Percentiles rank a stretch among this genome's conserved stretches.
phyloP scores from a whole-genome alignment of 2,329 filamentous ascomycete species.

The Amylocarpus encephaloides region DNA sequence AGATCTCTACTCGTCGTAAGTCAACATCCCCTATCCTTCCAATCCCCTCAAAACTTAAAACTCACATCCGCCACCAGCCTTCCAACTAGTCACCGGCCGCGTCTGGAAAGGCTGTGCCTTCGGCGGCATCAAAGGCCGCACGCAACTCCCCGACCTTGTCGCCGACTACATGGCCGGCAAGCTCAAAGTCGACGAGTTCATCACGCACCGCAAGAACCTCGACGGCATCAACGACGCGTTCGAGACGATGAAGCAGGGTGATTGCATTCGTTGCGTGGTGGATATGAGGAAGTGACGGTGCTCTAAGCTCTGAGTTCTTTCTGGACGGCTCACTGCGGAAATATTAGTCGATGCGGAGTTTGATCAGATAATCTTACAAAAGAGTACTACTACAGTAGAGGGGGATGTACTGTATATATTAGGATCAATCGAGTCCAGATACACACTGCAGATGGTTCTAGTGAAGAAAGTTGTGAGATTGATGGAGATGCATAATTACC shows the following conservation, averaged over 20 bases:
- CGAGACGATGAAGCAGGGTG: constrained; percentile 87
- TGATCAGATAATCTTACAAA: background rate
- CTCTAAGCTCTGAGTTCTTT: constrained; percentile 2
- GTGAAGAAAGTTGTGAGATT: background rate
- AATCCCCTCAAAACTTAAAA: constrained; percentile 6
- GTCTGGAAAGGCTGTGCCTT: constrained; percentile 98
- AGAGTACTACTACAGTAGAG: background rate
- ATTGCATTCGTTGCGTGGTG: constrained; percentile 94
- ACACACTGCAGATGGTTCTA: background rate
- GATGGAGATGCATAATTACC: background rate
- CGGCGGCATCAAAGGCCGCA: constrained; percentile 94
- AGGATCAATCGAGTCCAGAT: background rate
- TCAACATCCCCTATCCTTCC: constrained; percentile 26
- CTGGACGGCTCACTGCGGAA: too few species aligned
- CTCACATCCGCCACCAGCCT: constrained; percentile 57
- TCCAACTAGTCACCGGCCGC: constrained; percentile 96
- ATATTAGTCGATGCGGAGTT: too few species aligned
- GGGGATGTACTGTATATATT: background rate
- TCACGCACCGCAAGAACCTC: constrained; percentile 86
- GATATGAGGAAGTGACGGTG: constrained; percentile 41
- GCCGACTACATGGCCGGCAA: constrained; percentile 81
- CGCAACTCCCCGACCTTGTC: constrained; percentile 82
- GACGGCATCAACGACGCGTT: constrained; percentile 84
- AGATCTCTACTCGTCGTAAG: constrained; percentile 89
- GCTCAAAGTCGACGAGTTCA: constrained; percentile 98